These are phyloP conservation scores for Mrakia frigida DNA, from an alignment of 768 basidiomycete species.

Conservation along the genomic window DNA sequence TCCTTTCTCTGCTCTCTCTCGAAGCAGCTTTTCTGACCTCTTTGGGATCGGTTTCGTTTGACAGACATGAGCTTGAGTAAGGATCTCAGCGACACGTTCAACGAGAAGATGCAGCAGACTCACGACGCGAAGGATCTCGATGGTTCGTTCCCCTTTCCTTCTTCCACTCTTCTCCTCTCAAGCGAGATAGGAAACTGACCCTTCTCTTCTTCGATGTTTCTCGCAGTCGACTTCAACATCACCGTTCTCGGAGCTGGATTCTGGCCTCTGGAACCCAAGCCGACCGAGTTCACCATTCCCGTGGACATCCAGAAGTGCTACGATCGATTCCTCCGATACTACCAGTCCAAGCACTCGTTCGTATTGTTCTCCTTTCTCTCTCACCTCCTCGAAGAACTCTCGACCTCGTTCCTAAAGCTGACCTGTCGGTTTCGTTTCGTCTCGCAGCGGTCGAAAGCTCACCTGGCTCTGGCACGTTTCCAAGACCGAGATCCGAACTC, in stretches of 20 bases:
- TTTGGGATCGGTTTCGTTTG: conserved; percentile 16
- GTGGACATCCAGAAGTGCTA: conserved; percentile 79
- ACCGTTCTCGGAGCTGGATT: conserved; percentile 94
- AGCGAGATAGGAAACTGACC: neutral
- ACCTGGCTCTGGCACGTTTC: conserved; percentile 99
- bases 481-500: conserved; percentile 91
- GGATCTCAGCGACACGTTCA: conserved; percentile 91
- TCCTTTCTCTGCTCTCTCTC: neutral
- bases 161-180: neutral
- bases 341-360: conserved; percentile 78
- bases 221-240: conserved; percentile 72
- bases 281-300: conserved; percentile 81
- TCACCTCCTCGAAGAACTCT: too few relatives aligned
- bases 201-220: neutral
- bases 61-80: conserved; percentile 91
- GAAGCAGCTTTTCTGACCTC: neutral
- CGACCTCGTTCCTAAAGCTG: neutral
- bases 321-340: conserved; percentile 86
- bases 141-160: conserved; percentile 33
- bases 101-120: conserved; percentile 80
- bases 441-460: conserved; percentile 67
- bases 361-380: conserved; percentile 14
- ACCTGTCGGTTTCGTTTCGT: neutral
- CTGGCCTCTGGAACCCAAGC: conserved; percentile 79
- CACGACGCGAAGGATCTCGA: conserved; percentile 67